These are phyloP conservation scores for Novymonas esmeraldas DNA, from an alignment of 208 protist species.

Conservation along the genomic window DNA sequence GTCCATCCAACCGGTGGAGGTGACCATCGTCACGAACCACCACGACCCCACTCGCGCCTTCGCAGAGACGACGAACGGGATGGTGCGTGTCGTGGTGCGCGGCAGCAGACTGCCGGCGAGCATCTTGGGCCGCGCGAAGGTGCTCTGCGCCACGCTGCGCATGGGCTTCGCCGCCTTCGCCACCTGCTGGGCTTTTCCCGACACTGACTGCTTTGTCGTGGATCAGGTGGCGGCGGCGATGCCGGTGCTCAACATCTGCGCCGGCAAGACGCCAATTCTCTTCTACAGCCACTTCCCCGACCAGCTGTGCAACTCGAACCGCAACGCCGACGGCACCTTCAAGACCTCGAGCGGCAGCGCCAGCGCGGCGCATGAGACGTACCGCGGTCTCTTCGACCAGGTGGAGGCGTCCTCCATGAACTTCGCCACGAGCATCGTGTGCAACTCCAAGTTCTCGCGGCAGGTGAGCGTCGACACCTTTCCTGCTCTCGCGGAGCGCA, in stretches of 20 bases:
- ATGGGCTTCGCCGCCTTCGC: constrained; percentile 77
- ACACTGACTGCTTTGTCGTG: constrained; percentile 87
- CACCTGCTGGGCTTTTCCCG: constrained; percentile 38
- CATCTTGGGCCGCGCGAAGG: constrained; percentile 80
- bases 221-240: constrained; percentile 95
- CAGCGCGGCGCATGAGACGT: constrained; percentile 55
- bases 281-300: constrained; percentile 99
- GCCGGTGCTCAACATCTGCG: constrained; percentile 68
- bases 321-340: constrained; percentile 46
- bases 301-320: constrained; percentile 88
- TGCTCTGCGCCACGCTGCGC: constrained; percentile 90
- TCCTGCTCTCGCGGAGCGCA: constrained; percentile 39
- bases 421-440: constrained; percentile 67
- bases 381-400: constrained; percentile 89
- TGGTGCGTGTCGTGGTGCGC: constrained; percentile 81
- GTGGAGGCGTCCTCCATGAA: constrained; percentile 73
- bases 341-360: not conserved
- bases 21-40: constrained; percentile 93
- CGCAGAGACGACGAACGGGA: constrained; percentile 93
- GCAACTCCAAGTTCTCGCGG: constrained; percentile 84
- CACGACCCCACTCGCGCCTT: constrained; percentile 94
- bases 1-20: constrained; percentile 48
- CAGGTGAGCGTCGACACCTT: constrained; percentile 58
- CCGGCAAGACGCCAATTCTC: constrained; percentile 71
- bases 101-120: constrained; percentile 88